Base-by-base conservation (phyloP, 441 rosid genomes). In the Populus hybrid region DNA sequence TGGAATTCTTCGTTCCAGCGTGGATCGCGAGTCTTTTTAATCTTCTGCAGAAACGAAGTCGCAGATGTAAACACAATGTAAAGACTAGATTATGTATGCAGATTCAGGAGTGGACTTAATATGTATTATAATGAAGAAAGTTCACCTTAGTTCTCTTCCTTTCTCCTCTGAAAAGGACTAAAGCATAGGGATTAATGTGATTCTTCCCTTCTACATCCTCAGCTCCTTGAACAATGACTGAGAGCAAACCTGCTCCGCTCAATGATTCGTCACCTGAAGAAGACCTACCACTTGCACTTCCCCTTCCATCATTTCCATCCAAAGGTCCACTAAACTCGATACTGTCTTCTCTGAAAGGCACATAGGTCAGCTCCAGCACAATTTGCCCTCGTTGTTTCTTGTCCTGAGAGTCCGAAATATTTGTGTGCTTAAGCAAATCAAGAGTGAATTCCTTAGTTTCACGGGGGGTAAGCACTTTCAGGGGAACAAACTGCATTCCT, bases 1-100 rank as follows among this genome's bases (percentile, higher is more conserved):
- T 92, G 86, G 69, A 95, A 94, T 77, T 93, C 99, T 71, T 95
- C 99, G 9, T 89, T 89, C 99, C 99, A 95, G 6, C 79, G 77
- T 3, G 99, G 99, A 79, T 90, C 85, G 0, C 98, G 91, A 57
- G 89, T 87, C 86, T 86, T 91, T 85, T 78, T 89, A 30, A 92
- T 70, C 91, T 85, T 86, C 99, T 93, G 85, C 28, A 66, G 57
- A 26, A 6, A 26, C 26, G 5, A 40, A 26, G 30, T 36, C 61
- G 74, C 46, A 7, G 59, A 6, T 11, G 38, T 32, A 42, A 7
- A 28, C 30, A 67, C 18, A 19, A 36, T 34, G 11, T 19, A 14
- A 28, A 23, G 26, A 8, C 12, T 18, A 9, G 57, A 70, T 32
- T 4, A 0, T 6, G 23, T 7, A 38, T 1, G 26, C 8, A 35